phyloP scores from a whole-genome alignment of 306 rosid genomes.

The Parietaria judaica region DNA sequence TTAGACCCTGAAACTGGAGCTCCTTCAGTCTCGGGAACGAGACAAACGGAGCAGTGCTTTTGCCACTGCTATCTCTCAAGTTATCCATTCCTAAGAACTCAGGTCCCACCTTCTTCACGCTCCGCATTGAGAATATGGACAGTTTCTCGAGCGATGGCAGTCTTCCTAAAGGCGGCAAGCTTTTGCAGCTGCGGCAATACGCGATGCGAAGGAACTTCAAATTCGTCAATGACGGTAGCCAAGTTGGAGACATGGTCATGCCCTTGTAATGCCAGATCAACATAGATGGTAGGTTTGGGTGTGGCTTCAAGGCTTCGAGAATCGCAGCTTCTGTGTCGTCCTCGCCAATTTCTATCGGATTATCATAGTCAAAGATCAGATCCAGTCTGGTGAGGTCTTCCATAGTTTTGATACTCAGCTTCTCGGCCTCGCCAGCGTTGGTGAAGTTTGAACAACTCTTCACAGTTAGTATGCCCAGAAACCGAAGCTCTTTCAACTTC shows the following conservation, averaged over 20 bases:
- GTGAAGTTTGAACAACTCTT: neutral
- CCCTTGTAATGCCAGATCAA: accelerated
- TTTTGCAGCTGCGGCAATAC: neutral
- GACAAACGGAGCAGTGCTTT: neutral
- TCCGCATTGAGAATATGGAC: accelerated
- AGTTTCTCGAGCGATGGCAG: conserved; percentile 5
- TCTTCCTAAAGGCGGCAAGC: conserved; percentile 11
- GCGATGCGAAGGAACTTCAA: neutral
- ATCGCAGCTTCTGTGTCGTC: neutral
- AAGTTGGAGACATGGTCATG: neutral
- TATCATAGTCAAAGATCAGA: neutral
- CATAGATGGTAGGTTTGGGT: neutral
- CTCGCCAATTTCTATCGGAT: neutral
- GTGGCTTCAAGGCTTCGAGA: conserved; percentile 5
- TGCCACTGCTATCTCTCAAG: neutral
- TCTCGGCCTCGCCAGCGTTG: neutral
- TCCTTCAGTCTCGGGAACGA: neutral
- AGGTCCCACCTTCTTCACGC: conserved; percentile 6
- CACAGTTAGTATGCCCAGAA: neutral
- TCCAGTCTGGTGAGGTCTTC: neutral
- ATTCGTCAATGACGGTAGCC: conserved; percentile 9
- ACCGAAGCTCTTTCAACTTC: neutral
- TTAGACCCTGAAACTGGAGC: neutral
- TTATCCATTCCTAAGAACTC: conserved; percentile 4
- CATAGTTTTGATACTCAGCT: neutral